phyloP scores from a whole-genome alignment of 2,329 filamentous ascomycete species.

The Beauveria sp. region DNA sequence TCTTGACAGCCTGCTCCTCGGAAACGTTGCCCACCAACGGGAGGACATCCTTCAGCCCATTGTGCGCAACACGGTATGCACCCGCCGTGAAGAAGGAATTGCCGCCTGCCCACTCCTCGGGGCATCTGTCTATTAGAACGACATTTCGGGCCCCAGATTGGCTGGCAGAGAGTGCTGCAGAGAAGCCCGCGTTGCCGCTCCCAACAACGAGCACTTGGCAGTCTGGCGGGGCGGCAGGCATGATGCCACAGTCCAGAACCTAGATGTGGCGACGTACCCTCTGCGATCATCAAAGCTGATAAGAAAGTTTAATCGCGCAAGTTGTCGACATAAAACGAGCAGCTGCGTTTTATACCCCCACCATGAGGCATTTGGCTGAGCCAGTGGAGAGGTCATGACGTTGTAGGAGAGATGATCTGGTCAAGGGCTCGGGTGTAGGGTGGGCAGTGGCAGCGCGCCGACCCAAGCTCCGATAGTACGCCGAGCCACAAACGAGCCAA shows the following conservation, averaged over 20 bases:
- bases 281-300: neutral
- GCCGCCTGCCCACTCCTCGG: constrained; percentile 51
- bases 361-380: neutral
- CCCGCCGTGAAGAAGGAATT: constrained; percentile 61
- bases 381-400: neutral
- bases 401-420: neutral
- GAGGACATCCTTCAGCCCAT: constrained; percentile 48
- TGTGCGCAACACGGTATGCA: constrained; percentile 50
- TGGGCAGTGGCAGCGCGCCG: neutral
- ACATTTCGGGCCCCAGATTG: constrained; percentile 37
- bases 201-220: constrained; percentile 48
- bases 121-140: constrained; percentile 53
- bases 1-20: constrained; percentile 34
- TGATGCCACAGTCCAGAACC: neutral
- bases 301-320: constrained; percentile 3
- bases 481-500: neutral
- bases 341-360: neutral
- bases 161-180: constrained; percentile 48
- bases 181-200: constrained; percentile 57
- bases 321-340: neutral
- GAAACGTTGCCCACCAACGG: constrained; percentile 55
- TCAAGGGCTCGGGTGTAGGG: constrained; percentile 1
- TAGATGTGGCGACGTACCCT: neutral
- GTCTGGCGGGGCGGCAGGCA: neutral
- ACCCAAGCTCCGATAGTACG: neutral